Evolutionary conservation across 129 eudicot genomes (phyloP).

Genomic region (Lonicera japonica): DNA sequence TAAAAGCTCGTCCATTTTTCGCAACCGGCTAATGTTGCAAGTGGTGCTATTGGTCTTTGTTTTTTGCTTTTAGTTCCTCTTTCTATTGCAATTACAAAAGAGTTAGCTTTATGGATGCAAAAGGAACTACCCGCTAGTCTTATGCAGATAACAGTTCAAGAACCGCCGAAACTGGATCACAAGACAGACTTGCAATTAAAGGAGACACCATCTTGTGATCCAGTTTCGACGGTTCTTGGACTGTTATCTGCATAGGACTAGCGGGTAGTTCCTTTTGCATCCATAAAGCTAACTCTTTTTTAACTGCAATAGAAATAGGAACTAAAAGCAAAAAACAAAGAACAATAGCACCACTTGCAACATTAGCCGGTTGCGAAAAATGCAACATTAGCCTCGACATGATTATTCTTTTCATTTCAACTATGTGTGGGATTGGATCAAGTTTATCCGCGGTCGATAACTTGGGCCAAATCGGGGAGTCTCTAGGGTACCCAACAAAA

Average conservation of each 20-base stretch:
- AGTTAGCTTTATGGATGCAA: slow-evolving; percentile 10
- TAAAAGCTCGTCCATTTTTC: slow-evolving; percentile 12
- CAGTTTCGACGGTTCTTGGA: too few relatives aligned
- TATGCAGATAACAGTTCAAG: too few relatives aligned
- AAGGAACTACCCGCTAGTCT: not conserved
- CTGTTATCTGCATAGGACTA: too few relatives aligned
- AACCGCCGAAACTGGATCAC: not conserved
- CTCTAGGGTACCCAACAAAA: slow-evolving; percentile 29
- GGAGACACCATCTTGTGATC: not conserved
- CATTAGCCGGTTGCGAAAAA: too few relatives aligned
- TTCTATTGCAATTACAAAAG: slow-evolving; percentile 17
- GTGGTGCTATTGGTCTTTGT: slow-evolving; percentile 6
- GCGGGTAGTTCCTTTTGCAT: too few relatives aligned
- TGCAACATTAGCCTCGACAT: slow-evolving; percentile 31
- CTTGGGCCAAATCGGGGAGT: slow-evolving; percentile 40
- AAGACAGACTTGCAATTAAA: not conserved
- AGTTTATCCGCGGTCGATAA: slow-evolving; percentile 36
- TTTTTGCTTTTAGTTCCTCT: slow-evolving; percentile 22
- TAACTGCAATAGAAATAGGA: too few relatives aligned
- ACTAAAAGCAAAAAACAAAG: too few relatives aligned
- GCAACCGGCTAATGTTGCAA: slow-evolving; percentile 15
- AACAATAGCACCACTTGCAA: too few relatives aligned
- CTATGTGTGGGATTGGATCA: slow-evolving; percentile 37
- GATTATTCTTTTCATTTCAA: slow-evolving; percentile 20
- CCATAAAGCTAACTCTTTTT: too few relatives aligned